phyloP scores from a whole-genome alignment of 306 rosid species.

The Vigna unguiculata region DNA sequence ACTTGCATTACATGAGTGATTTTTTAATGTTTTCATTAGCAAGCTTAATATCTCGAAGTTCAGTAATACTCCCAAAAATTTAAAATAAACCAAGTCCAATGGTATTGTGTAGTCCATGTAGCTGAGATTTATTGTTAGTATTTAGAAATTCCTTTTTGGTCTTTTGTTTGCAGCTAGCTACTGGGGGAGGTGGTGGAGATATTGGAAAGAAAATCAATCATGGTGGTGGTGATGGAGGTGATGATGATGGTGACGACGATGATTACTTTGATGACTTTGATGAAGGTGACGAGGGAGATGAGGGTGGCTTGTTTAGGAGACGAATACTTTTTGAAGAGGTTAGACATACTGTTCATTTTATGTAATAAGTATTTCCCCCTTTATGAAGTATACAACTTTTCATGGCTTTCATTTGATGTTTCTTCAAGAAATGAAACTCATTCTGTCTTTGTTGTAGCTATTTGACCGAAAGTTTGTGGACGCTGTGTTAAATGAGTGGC shows the following conservation, averaged over 20 bases:
- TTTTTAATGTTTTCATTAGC: conserved; percentile 9
- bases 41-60: conserved; percentile 16
- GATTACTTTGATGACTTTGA: conserved; percentile 98
- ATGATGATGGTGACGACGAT: conserved; percentile 90
- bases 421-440: conserved; percentile 23
- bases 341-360: conserved; percentile 39
- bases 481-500: conserved; percentile 96
- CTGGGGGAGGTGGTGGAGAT: conserved; percentile 95
- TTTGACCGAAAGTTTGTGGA: conserved; percentile 96
- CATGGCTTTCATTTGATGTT: conserved; percentile 39
- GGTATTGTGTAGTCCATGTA: neutral
- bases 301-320: conserved; percentile 92
- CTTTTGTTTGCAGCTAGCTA: conserved; percentile 65
- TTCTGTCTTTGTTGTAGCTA: conserved; percentile 65
- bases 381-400: neutral
- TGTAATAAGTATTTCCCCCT: neutral
- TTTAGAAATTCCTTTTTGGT: conserved; percentile 12
- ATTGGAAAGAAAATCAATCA: conserved; percentile 84
- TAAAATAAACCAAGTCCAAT: neutral
- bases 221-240: conserved; percentile 99
- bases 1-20: conserved; percentile 1
- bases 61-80: neutral
- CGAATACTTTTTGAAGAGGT: conserved; percentile 94
- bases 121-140: neutral
- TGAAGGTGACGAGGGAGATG: conserved; percentile 98